phyloP scores from a whole-genome alignment of 352 stramenopile genomes.

The Pythium coloratum region DNA sequence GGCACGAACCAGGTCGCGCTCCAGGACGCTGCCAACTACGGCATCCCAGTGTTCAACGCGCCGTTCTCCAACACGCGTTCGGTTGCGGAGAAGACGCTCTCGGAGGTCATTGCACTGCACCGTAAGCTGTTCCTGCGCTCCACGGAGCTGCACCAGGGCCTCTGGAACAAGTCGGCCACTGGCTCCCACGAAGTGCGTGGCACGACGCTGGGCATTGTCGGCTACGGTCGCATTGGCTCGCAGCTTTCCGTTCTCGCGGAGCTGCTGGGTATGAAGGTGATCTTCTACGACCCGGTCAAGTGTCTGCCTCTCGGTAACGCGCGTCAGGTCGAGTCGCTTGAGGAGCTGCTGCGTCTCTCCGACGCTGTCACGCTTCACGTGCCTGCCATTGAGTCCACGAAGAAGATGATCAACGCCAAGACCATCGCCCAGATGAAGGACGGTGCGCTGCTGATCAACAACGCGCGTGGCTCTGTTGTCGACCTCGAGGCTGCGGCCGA shows the following conservation, averaged over 20 bases:
- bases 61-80: slow-evolving; percentile 88
- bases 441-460: slow-evolving; percentile 93
- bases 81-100: slow-evolving; percentile 82
- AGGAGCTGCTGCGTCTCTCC: slow-evolving; percentile 79
- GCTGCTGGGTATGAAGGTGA: slow-evolving; percentile 93
- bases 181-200: slow-evolving; percentile 80
- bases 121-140: slow-evolving; percentile 83
- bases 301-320: slow-evolving; percentile 72
- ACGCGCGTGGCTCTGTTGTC: slow-evolving; percentile 94
- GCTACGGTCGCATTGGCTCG: slow-evolving; percentile 82
- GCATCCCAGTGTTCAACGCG: slow-evolving; percentile 84
- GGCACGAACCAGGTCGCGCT: slow-evolving; percentile 83
- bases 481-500: slow-evolving; percentile 91
- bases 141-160: slow-evolving; percentile 68
- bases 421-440: slow-evolving; percentile 92
- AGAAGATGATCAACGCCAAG: slow-evolving; percentile 91
- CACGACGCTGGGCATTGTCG: slow-evolving; percentile 78
- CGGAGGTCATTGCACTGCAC: slow-evolving; percentile 79
- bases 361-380: slow-evolving; percentile 97
- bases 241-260: slow-evolving; percentile 82
- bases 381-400: slow-evolving; percentile 91
- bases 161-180: slow-evolving; percentile 81
- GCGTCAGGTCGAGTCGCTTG: slow-evolving; percentile 82
- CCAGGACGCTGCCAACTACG: slow-evolving; percentile 47
- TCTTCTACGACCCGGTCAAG: slow-evolving; percentile 93